Base-by-base conservation (phyloP, 805 yeast species). In the Debaryomyces hansenii region DNA sequence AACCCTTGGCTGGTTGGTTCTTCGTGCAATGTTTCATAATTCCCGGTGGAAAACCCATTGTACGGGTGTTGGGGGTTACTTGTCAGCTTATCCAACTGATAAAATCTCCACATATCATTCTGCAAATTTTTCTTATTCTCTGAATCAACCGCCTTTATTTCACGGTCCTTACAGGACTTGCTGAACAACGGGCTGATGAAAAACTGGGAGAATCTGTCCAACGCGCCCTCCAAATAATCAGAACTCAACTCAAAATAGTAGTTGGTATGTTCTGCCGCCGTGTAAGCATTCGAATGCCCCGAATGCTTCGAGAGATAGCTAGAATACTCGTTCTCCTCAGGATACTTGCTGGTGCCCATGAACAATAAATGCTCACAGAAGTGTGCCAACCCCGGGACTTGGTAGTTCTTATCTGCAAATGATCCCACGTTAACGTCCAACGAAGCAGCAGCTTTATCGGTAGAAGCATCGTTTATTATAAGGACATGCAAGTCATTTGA, bases 71-170 rank as follows among this genome's bases (percentile, higher is more conserved):
- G 58, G 1, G 82, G 80, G 62, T 86, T 89, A 14, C 94, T 75
- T 32, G 84, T 70, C 42, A 84, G 77, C 67, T 88, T 87, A 45
- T 87, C 91, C 43, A 92, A 73, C 68, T 92, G 98, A 58, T 85
- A 84, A 41, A 89, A 68, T 58, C 98, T 80, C 97, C 98, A 90
- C 38, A 69, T 62, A 65, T 92, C 99, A 61, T 78, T 86, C 65
- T 92, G 98, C 43, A 94, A 72, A 63, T 92, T 92, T 70, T 94
- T 92, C 64, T 90, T 92, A 71, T 92, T 90, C 69, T 92, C 99
- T 33, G 96, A 87, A 66, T 92, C 97, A 8, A 92, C 98, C 1
- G 98, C 98, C 52, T 83, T 81, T 57, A 92, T 87, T 66, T 92
- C 99, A 46, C 97, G 78, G 60, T 90, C 96, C 60, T 90, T 88